phyloP scores from a whole-genome alignment of 140 eudicot genomes.

The Senecio squalidus region DNA sequence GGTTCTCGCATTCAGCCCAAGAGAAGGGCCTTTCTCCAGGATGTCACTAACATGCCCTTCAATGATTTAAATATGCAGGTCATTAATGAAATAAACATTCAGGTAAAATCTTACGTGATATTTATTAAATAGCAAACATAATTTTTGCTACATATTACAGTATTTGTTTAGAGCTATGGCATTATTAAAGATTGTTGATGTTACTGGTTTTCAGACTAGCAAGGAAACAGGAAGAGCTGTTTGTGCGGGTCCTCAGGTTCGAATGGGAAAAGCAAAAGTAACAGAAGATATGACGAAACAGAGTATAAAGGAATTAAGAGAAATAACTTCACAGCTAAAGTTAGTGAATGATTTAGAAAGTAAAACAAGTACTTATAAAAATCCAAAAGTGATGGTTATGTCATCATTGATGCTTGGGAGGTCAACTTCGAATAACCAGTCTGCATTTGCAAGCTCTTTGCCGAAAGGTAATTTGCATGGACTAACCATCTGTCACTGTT shows the following conservation, averaged over 20 bases:
- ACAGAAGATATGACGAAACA: constrained; percentile 39
- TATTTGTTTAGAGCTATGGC: neutral
- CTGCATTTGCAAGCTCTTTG: constrained; percentile 17
- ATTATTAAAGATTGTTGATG: constrained; percentile 6
- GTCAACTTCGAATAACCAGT: constrained; percentile 11
- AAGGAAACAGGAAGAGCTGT: constrained; percentile 41
- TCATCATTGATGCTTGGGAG: constrained; percentile 19
- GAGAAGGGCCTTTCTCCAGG: constrained; percentile 76
- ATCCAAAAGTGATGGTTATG: constrained; percentile 9
- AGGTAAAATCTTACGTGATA: no score
- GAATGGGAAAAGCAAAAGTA: constrained; percentile 23
- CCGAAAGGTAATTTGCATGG: constrained; percentile 31
- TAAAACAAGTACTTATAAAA: constrained; percentile 20
- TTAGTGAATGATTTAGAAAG: constrained; percentile 15
- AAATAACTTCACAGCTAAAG: constrained; percentile 24
- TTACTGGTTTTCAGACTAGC: constrained; percentile 38
- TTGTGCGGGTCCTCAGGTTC: constrained; percentile 20
- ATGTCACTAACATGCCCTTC: constrained; percentile 58
- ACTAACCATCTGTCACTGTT: neutral
- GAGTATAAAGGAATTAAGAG: constrained; percentile 41
- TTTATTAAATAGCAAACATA: no score
- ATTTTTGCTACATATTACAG: neutral
- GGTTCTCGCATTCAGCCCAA: constrained; percentile 41
- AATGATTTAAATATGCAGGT: constrained; percentile 29
- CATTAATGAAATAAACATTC: constrained; percentile 34